A percentile compares a stretch with the other conserved stretches of the same genome.
Conservation (phyloP, 768 basidiomycete genomes). For the Macrolepiota fuliginosa region DNA sequence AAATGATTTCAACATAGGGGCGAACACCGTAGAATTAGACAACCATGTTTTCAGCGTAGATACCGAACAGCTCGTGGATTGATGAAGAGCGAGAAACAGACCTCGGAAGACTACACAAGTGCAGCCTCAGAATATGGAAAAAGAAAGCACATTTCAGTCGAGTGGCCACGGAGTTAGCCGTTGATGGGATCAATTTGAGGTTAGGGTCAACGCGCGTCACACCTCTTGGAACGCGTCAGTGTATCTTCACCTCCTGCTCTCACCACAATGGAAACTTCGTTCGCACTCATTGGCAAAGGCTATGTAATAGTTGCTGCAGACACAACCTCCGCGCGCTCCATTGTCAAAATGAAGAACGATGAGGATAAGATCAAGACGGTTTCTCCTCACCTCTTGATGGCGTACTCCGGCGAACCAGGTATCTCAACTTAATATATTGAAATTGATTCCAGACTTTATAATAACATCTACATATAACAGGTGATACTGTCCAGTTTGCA, state of each 20-base stretch:
- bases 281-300: constrained; percentile 89
- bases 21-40: no score
- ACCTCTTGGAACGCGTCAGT: background rate
- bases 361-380: constrained; percentile 96
- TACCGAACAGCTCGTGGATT: no score
- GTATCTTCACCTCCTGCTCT: background rate
- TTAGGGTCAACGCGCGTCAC: background rate
- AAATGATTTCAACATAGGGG: no score
- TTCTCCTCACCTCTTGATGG: constrained; percentile 90
- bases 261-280: constrained; percentile 79
- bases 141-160: no score
- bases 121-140: no score
- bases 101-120: no score
- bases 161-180: no score
- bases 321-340: constrained; percentile 83
- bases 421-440: constrained; percentile 16
- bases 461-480: constrained; percentile 34
- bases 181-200: background rate
- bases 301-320: constrained; percentile 93
- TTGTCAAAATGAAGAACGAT: constrained; percentile 97
- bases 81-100: no score
- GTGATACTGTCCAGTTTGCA: constrained; percentile 95
- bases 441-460: background rate
- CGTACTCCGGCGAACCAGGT: constrained; percentile 94
- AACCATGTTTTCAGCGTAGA: no score